Evolutionary conservation across 768 basidiomycete species (phyloP).

Genomic region (Pulveroboletus sp.): DNA sequence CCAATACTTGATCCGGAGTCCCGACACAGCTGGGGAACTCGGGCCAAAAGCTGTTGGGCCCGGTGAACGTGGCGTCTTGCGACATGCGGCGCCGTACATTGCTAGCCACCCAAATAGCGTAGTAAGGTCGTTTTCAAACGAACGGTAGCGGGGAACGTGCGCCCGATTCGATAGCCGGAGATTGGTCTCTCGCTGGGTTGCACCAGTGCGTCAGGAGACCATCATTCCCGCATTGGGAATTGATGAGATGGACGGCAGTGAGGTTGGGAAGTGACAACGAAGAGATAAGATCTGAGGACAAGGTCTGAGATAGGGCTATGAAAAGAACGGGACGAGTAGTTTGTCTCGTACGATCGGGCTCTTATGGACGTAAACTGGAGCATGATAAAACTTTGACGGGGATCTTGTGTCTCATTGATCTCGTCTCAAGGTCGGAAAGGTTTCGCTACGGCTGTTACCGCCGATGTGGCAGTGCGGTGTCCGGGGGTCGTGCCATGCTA

Average conservation of each 20-base stretch:
- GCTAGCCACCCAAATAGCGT: background rate
- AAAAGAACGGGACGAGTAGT: background rate
- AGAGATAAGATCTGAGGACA: background rate
- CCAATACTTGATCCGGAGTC: too few species aligned
- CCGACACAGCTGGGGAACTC: too few species aligned
- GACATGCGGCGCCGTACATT: conserved; percentile 3
- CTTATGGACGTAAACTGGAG: background rate
- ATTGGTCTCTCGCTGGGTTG: too few species aligned
- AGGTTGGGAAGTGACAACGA: too few species aligned
- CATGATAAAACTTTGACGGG: background rate
- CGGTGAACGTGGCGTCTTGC: conserved; percentile 8
- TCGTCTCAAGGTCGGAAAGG: background rate
- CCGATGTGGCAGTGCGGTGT: conserved; percentile 8
- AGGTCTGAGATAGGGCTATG: background rate
- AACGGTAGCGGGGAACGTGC: background rate
- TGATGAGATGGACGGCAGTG: too few species aligned
- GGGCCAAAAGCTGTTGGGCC: too few species aligned
- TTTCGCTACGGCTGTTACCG: background rate
- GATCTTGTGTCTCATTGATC: background rate
- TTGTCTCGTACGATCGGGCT: background rate
- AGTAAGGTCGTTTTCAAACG: background rate
- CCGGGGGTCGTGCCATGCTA: conserved; percentile 18
- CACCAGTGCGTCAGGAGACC: background rate
- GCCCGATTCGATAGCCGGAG: background rate
- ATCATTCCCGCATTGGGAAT: background rate